Evolutionary conservation across 768 basidiomycete species (phyloP).

Genomic region (Podaxis carcinomalis): DNA sequence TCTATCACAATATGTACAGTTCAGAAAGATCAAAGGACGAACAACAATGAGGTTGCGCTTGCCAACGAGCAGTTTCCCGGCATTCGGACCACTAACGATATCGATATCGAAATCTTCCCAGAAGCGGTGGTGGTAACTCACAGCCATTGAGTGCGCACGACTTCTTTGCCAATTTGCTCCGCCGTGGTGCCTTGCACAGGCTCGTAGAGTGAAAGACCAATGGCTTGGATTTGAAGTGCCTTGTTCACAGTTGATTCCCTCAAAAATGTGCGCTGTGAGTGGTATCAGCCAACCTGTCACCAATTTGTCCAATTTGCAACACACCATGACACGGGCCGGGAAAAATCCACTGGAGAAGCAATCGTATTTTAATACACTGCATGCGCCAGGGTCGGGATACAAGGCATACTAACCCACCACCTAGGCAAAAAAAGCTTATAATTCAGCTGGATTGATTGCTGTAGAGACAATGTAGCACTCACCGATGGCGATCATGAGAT

Average conservation of each 20-base stretch:
- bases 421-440: conserved; percentile 27
- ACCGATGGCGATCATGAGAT: conserved; percentile 84
- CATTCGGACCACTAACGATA: conserved; percentile 51
- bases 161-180: conserved; percentile 76
- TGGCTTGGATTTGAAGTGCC: conserved; percentile 91
- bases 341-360: conserved; percentile 74
- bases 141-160: conserved; percentile 97
- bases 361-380: conserved; percentile 4
- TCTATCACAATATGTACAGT: neutral
- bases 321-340: conserved; percentile 86
- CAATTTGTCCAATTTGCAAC: neutral
- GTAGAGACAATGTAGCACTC: conserved; percentile 5
- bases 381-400: neutral
- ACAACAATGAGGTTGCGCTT: conserved; percentile 80
- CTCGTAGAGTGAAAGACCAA: conserved; percentile 95
- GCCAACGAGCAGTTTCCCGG: conserved; percentile 71
- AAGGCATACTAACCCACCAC: conserved; percentile 68
- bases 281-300: conserved; percentile 3
- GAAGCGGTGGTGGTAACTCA: conserved; percentile 31
- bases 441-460: neutral
- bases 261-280: conserved; percentile 68
- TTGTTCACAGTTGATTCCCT: conserved; percentile 64
- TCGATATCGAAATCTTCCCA: conserved; percentile 2
- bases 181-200: conserved; percentile 70
- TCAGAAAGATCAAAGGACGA: conserved; percentile 23